phyloP scores from a whole-genome alignment of 2,329 filamentous ascomycete species.

The Alternaria triticimaculans region DNA sequence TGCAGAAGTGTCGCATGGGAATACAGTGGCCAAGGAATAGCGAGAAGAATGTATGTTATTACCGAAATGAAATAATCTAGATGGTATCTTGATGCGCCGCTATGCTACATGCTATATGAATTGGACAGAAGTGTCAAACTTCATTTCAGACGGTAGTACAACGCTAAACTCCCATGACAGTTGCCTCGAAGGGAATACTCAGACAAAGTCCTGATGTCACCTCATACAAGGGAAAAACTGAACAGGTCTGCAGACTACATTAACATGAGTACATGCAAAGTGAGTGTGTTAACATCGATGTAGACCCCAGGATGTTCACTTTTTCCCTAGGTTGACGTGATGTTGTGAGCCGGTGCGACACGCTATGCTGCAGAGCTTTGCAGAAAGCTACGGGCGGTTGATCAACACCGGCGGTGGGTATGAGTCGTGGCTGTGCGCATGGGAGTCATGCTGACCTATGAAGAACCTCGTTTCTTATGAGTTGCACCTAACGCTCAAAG shows the following conservation, averaged over 20 bases:
- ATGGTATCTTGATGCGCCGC: conserved; percentile 1
- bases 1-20: background rate
- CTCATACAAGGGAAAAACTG: background rate
- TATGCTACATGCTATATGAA: background rate
- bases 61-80: background rate
- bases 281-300: no score
- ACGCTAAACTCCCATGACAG: background rate
- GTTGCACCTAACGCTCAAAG: background rate
- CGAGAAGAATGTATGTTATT: background rate
- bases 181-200: background rate
- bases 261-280: no score
- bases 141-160: background rate
- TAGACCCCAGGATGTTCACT: no score
- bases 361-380: background rate
- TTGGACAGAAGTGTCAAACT: background rate
- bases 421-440: background rate
- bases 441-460: background rate
- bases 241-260: no score
- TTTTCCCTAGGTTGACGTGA: no score
- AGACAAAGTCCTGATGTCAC: background rate
- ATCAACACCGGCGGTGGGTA: background rate
- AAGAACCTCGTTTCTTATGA: background rate
- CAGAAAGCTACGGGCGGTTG: background rate
- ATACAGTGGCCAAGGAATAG: background rate
- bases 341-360: background rate